phyloP scores from a whole-genome alignment of 805 yeast genomes.

The Kluyveromyces wickerhamii region DNA sequence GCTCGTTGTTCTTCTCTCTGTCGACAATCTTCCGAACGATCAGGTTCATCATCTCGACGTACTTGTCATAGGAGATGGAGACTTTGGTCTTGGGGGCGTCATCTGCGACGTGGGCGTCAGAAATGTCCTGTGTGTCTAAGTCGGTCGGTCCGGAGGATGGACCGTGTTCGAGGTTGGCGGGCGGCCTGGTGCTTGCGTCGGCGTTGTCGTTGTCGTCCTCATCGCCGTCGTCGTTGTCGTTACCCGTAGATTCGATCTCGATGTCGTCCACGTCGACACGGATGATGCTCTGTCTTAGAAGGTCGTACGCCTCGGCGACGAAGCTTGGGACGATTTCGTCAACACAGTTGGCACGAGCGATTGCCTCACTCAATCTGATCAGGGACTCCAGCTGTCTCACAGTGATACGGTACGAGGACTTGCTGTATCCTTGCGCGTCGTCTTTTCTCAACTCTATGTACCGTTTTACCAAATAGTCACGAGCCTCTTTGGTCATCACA shows the following conservation, averaged over 20 bases:
- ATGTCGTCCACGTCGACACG: slow-evolving; percentile 92
- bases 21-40: slow-evolving; percentile 61
- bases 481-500: slow-evolving; percentile 69
- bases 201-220: slow-evolving; percentile 9
- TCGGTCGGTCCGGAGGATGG: not conserved
- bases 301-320: slow-evolving; percentile 88
- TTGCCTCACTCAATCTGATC: slow-evolving; percentile 90
- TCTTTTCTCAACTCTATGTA: slow-evolving; percentile 82
- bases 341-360: slow-evolving; percentile 94
- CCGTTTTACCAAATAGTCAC: slow-evolving; percentile 64
- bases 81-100: slow-evolving; percentile 32
- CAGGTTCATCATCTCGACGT: slow-evolving; percentile 73
- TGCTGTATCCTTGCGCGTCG: slow-evolving; percentile 75
- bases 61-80: slow-evolving; percentile 76
- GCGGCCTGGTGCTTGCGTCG: slow-evolving; percentile 1
- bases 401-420: slow-evolving; percentile 87
- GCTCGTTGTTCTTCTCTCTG: slow-evolving; percentile 41
- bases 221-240: slow-evolving; percentile 18
- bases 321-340: slow-evolving; percentile 76
- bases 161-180: not conserved
- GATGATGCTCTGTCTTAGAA: slow-evolving; percentile 84
- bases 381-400: slow-evolving; percentile 94
- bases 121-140: not conserved
- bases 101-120: slow-evolving; percentile 20
- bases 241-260: slow-evolving; percentile 65